Percentiles rank a stretch among this genome's conserved stretches.
Evolutionary conservation across 169 alveolate species (phyloP).

Genomic region (Cyclospora cayetanensis): DNA sequence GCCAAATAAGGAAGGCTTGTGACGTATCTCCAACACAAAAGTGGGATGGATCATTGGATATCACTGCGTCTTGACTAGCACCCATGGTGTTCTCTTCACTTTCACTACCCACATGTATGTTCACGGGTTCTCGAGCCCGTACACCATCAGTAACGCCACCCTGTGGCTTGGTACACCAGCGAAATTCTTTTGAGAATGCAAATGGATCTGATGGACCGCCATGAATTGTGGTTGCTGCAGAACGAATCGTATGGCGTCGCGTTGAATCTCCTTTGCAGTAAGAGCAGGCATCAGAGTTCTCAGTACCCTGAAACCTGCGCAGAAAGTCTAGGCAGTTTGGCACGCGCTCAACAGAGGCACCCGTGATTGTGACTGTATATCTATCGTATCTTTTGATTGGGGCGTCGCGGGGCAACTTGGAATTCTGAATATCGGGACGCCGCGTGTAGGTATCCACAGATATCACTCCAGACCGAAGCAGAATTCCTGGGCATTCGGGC

Average conservation of each 20-base stretch:
- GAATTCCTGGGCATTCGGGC: constrained; percentile 18
- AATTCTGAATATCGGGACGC: neutral
- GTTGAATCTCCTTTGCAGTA: neutral
- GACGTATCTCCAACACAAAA: neutral
- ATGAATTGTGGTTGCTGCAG: too few relatives aligned
- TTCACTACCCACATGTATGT: too few relatives aligned
- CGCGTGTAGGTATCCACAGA: constrained; percentile 18
- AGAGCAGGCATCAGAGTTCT: neutral
- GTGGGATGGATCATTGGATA: too few relatives aligned
- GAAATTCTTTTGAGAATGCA: too few relatives aligned
- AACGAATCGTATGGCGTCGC: too few relatives aligned
- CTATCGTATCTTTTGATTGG: constrained; percentile 8
- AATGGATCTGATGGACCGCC: too few relatives aligned
- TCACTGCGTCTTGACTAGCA: too few relatives aligned
- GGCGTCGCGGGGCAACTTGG: neutral
- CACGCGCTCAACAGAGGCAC: constrained; percentile 44
- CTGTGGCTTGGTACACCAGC: too few relatives aligned
- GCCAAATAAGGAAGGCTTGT: neutral
- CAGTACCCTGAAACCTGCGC: neutral
- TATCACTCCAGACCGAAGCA: constrained; percentile 14
- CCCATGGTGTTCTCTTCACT: too few relatives aligned
- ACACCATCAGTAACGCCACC: too few relatives aligned
- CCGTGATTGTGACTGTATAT: constrained; percentile 10
- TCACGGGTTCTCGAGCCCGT: too few relatives aligned
- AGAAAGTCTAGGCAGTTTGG: neutral